Evolutionary conservation across 2,329 filamentous ascomycete species (phyloP).

Genomic region (Alternaria sp.): DNA sequence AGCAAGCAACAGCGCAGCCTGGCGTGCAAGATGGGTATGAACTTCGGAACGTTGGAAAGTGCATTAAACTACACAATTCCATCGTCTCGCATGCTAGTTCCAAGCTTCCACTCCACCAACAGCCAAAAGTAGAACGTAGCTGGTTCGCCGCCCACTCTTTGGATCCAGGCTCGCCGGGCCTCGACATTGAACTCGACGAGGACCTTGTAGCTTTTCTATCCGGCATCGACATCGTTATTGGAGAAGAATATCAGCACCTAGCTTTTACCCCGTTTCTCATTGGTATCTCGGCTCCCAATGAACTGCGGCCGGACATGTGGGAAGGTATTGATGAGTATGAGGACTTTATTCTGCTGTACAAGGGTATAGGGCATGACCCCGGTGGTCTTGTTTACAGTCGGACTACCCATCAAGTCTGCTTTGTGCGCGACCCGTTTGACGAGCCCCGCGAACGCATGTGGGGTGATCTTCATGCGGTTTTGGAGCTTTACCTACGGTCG

Average conservation of each 20-base stretch:
- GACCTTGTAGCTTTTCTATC: background rate
- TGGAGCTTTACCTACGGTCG: background rate
- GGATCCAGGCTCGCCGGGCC: background rate
- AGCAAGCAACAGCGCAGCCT: too few species aligned
- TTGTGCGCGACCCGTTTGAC: background rate
- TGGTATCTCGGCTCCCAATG: background rate
- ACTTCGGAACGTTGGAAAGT: background rate
- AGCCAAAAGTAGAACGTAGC: background rate
- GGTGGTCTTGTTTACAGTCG: background rate
- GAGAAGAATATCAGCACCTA: background rate
- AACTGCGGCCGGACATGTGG: background rate
- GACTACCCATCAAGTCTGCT: background rate
- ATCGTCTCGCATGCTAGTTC: constrained; percentile 2
- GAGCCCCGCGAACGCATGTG: background rate
- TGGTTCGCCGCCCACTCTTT: background rate
- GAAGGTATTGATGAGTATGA: background rate
- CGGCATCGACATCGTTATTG: background rate
- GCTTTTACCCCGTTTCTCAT: background rate
- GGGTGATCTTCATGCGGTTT: background rate
- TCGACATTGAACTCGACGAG: background rate
- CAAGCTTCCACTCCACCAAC: background rate
- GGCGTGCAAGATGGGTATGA: background rate
- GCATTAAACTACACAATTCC: background rate
- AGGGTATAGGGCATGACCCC: background rate
- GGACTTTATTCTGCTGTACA: background rate